Conservation (phyloP, 1,284 basidiomycete species). For the Rhizoctonia solani region DNA sequence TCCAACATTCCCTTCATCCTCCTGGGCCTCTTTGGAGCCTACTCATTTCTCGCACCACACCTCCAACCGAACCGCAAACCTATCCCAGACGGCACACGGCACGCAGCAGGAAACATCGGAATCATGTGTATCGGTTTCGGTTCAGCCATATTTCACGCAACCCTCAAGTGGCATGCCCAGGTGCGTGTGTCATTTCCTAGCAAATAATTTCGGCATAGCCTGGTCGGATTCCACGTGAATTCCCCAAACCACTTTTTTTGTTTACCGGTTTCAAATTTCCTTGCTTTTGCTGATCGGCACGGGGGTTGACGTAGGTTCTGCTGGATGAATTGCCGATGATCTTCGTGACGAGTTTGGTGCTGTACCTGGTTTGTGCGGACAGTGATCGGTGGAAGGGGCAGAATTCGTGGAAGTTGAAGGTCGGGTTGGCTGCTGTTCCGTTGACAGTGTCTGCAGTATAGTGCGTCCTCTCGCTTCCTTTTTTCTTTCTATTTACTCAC, state of each 20-base stretch:
- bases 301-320: too few species aligned
- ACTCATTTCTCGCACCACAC: neutral
- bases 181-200: too few species aligned
- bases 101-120: constrained; percentile 17
- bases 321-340: constrained; percentile 42
- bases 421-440: constrained; percentile 46
- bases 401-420: constrained; percentile 42
- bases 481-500: too few species aligned
- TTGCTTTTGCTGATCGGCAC: too few species aligned
- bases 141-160: constrained; percentile 39
- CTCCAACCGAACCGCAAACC: neutral
- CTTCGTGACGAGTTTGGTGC: constrained; percentile 40
- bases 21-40: constrained; percentile 39
- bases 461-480: constrained; percentile 43
- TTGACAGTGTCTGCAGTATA: constrained; percentile 49
- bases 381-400: constrained; percentile 5
- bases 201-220: too few species aligned
- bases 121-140: constrained; percentile 39
- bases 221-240: too few species aligned
- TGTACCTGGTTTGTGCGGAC: constrained; percentile 37
- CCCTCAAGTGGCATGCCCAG: constrained; percentile 40
- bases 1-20: constrained; percentile 40
- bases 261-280: too few species aligned
- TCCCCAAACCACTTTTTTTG: too few species aligned
- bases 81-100: constrained; percentile 24